These are phyloP conservation scores for Sporothrix humicola DNA, from an alignment of 2,329 filamentous ascomycete genomes.

Conservation along the genomic window DNA sequence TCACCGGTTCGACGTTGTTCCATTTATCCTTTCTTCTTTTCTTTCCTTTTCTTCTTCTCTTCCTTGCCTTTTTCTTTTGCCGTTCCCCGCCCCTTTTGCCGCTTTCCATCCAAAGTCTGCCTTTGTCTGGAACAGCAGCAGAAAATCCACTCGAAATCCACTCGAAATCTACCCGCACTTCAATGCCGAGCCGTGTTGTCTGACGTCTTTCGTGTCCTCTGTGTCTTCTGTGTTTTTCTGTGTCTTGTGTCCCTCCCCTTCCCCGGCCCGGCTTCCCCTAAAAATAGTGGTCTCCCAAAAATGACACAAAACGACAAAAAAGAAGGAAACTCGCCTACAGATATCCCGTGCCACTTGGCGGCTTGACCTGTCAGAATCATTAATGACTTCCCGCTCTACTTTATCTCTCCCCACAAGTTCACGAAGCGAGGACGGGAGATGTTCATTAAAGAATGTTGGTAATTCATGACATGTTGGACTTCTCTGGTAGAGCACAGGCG, in stretches of 20 bases:
- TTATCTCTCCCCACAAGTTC: neutral
- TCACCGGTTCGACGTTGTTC: neutral
- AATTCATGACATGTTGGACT: neutral
- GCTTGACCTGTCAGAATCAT: neutral
- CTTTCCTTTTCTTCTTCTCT: neutral
- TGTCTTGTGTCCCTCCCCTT: neutral
- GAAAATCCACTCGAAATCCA: neutral
- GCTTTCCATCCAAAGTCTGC: neutral
- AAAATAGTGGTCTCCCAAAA: neutral
- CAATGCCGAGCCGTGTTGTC: neutral
- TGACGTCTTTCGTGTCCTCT: no score
- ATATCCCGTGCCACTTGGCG: no score
- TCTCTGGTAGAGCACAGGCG: neutral
- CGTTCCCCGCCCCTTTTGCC: neutral
- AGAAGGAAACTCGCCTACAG: neutral
- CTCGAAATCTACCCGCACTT: neutral
- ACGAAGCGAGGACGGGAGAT: neutral
- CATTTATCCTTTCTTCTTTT: no score
- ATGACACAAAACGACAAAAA: no score
- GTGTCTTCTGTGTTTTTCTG: neutral
- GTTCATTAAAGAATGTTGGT: neutral
- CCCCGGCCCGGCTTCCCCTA: neutral
- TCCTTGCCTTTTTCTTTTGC: neutral
- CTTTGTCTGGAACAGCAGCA: neutral
- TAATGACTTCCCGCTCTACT: neutral